Conservation (phyloP, 2,329 filamentous ascomycete genomes). For the Cercospora janseana region DNA sequence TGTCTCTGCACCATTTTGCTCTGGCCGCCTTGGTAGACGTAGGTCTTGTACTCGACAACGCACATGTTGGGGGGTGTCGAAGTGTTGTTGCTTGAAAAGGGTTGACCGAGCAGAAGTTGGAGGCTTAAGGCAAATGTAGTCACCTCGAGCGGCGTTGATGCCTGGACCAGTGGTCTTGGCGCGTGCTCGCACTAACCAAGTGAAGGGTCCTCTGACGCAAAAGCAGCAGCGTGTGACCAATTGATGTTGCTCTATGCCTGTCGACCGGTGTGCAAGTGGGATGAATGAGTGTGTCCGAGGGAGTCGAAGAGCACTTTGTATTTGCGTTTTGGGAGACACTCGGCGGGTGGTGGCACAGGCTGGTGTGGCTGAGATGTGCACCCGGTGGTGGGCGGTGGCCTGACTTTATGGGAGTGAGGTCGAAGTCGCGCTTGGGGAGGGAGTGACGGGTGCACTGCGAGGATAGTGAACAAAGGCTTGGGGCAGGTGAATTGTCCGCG, state of each 20-base stretch:
- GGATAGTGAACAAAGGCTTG: background rate
- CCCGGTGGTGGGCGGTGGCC: background rate
- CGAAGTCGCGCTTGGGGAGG: too few relatives aligned
- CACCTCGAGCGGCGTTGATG: constrained; percentile 7
- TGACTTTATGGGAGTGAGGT: background rate
- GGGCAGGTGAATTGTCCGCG: background rate
- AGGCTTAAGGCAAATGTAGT: background rate
- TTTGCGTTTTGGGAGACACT: background rate
- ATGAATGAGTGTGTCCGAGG: background rate
- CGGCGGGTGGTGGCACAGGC: background rate
- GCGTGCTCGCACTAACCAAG: constrained; percentile 9
- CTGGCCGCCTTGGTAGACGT: constrained; percentile 28
- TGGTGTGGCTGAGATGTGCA: constrained; percentile 5
- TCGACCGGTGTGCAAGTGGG: background rate
- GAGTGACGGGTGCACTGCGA: too few relatives aligned
- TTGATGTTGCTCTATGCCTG: constrained; percentile 2
- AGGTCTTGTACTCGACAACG: constrained; percentile 33
- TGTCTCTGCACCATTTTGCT: constrained; percentile 25
- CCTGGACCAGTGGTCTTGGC: constrained; percentile 16
- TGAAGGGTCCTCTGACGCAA: constrained; percentile 15
- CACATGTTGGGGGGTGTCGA: constrained; percentile 30
- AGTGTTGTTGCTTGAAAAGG: background rate
- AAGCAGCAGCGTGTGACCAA: constrained; percentile 9
- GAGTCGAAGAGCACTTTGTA: background rate
- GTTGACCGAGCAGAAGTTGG: background rate